These are phyloP conservation scores for Malus hybrid DNA, from an alignment of 331 rosid species.

Conservation along the genomic window DNA sequence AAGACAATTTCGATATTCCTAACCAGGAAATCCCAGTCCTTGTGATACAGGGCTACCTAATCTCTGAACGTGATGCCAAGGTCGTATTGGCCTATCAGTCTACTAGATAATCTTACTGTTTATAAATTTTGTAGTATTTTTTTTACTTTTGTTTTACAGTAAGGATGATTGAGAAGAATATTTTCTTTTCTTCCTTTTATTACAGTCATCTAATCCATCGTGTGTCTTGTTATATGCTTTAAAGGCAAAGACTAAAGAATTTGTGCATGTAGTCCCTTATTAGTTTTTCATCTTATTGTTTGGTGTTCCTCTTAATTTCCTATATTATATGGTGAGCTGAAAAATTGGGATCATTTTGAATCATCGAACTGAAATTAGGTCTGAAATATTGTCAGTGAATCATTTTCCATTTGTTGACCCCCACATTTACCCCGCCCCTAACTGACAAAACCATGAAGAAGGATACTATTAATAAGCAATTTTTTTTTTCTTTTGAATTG, in stretches of 20 bases:
- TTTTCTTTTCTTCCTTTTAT: not conserved
- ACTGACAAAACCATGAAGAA: too few species aligned
- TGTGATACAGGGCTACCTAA: not conserved
- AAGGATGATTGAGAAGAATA: not conserved
- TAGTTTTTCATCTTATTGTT: not conserved
- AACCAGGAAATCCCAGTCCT: not conserved
- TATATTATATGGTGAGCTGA: not conserved
- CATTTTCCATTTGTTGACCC: not conserved
- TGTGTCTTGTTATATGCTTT: not conserved
- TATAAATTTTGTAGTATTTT: too few species aligned
- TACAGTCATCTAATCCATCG: not conserved
- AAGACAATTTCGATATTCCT: not conserved
- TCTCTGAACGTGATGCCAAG: not conserved
- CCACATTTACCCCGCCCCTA: too few species aligned
- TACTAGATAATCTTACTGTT: not conserved
- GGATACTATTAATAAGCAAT: too few species aligned
- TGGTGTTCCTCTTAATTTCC: not conserved
- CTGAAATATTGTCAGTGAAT: not conserved
- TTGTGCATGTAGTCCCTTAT: not conserved
- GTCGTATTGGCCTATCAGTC: not conserved
- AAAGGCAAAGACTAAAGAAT: not conserved
- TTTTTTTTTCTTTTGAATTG: too few species aligned
- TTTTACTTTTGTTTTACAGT: too few species aligned
- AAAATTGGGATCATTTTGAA: not conserved
- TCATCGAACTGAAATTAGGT: not conserved